phyloP scores from a whole-genome alignment of 2,329 filamentous ascomycete genomes.

The Dothiorella sarmentorum region DNA sequence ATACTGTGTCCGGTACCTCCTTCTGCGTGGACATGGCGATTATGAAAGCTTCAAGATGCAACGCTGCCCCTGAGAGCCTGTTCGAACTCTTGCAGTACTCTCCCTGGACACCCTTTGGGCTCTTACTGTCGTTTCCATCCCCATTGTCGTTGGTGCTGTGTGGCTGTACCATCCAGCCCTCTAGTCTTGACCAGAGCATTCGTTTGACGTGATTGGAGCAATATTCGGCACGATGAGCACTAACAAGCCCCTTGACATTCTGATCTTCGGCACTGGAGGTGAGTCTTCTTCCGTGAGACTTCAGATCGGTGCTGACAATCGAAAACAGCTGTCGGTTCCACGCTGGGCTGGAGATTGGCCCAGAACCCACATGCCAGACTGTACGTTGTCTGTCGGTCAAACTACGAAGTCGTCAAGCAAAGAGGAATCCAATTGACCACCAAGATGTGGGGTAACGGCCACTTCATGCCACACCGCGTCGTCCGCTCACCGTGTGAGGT shows the following conservation, averaged over 20 bases:
- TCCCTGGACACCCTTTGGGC: not conserved
- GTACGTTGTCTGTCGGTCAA: slow-evolving; percentile 25
- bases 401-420: slow-evolving; percentile 21
- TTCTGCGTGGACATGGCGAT: not conserved
- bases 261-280: slow-evolving; percentile 18
- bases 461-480: slow-evolving; percentile 23
- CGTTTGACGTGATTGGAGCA: not conserved
- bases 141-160: not conserved
- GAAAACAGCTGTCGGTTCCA: slow-evolving; percentile 23
- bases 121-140: slow-evolving; percentile 4
- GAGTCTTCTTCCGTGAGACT: not conserved
- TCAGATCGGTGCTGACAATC: not conserved
- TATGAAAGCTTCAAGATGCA: slow-evolving; percentile 1
- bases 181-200: not conserved
- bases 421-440: slow-evolving; percentile 23
- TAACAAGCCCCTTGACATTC: slow-evolving; percentile 9
- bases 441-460: slow-evolving; percentile 24
- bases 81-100: not conserved
- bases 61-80: not conserved
- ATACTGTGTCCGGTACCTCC: not conserved
- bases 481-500: slow-evolving; percentile 15
- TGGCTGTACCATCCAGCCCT: too few relatives aligned
- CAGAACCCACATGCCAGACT: slow-evolving; percentile 22
- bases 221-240: not conserved
- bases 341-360: slow-evolving; percentile 26